Percentiles rank a stretch among this genome's conserved stretches.
Evolutionary conservation across 345 rosid genomes (phyloP).

Genomic region (Populus pruinosa): DNA sequence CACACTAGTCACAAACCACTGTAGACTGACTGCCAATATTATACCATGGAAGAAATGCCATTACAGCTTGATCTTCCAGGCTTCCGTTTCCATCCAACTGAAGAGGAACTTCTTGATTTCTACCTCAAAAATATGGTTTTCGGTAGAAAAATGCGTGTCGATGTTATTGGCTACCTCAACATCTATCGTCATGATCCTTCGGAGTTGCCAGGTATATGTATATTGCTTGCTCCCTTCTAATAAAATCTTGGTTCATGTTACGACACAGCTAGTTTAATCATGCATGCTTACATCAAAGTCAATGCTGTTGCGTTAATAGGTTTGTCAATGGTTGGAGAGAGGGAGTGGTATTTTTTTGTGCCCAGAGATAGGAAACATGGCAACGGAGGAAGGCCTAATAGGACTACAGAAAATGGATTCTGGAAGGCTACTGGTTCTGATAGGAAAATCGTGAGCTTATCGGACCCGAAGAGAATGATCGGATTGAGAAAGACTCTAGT

Average conservation of each 20-base stretch:
- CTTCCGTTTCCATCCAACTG: slow-evolving; percentile 90
- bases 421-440: slow-evolving; percentile 99
- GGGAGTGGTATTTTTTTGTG: slow-evolving; percentile 95
- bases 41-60: slow-evolving; percentile 29
- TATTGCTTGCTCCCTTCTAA: background rate
- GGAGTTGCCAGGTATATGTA: slow-evolving; percentile 69
- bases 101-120: slow-evolving; percentile 83
- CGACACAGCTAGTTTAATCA: background rate
- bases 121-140: slow-evolving; percentile 70
- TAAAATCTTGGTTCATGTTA: background rate
- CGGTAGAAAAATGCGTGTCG: slow-evolving; percentile 39
- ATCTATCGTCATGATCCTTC: slow-evolving; percentile 75
- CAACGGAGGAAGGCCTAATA: slow-evolving; percentile 76
- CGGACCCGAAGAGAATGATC: slow-evolving; percentile 63
- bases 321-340: slow-evolving; percentile 71
- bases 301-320: slow-evolving; percentile 25
- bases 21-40: background rate
- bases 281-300: background rate
- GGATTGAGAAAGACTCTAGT: slow-evolving; percentile 90
- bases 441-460: slow-evolving; percentile 60
- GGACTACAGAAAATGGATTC: slow-evolving; percentile 80
- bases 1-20: background rate
- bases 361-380: slow-evolving; percentile 90
- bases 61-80: slow-evolving; percentile 68
- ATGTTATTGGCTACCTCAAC: slow-evolving; percentile 64